Conservation (phyloP, 2,329 filamentous ascomycete genomes). For the Apiospora hydei region DNA sequence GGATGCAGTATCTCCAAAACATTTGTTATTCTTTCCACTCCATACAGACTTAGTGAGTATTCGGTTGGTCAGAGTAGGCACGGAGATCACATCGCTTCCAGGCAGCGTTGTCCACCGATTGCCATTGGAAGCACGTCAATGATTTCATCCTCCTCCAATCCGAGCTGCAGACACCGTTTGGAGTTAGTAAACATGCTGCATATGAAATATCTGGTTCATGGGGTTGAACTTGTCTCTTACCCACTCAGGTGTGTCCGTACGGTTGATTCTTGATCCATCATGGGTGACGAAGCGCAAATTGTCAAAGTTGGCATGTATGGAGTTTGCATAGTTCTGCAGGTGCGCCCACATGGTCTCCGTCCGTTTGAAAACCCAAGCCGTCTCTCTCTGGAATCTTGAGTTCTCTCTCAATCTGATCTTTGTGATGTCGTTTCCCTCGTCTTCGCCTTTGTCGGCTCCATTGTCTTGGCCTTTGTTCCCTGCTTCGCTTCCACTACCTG, state of each 20-base stretch:
- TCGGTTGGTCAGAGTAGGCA: background rate
- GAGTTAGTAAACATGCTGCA: background rate
- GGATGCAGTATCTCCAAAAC: background rate
- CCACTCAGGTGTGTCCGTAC: background rate
- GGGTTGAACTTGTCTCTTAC: background rate
- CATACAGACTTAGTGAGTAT: too few relatives aligned
- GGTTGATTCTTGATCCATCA: background rate
- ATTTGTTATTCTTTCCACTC: background rate
- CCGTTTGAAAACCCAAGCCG: background rate
- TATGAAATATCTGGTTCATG: background rate
- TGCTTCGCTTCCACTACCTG: too few relatives aligned
- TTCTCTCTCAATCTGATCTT: background rate
- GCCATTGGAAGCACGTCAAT: background rate
- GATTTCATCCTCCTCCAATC: background rate
- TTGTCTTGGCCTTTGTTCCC: background rate
- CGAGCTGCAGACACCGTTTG: background rate
- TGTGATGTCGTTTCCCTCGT: background rate
- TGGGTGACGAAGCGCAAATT: background rate
- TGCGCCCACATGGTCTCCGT: background rate
- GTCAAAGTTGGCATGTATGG: background rate
- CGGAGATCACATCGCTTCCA: background rate
- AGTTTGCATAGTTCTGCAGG: background rate
- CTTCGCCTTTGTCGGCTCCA: background rate
- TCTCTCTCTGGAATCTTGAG: background rate
- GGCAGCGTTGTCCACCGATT: background rate